Evolutionary conservation across 1,284 basidiomycete genomes (phyloP), one percentile per base, ranked within the genome.

Genomic region (Moesziomyces globuligerus): DNA sequence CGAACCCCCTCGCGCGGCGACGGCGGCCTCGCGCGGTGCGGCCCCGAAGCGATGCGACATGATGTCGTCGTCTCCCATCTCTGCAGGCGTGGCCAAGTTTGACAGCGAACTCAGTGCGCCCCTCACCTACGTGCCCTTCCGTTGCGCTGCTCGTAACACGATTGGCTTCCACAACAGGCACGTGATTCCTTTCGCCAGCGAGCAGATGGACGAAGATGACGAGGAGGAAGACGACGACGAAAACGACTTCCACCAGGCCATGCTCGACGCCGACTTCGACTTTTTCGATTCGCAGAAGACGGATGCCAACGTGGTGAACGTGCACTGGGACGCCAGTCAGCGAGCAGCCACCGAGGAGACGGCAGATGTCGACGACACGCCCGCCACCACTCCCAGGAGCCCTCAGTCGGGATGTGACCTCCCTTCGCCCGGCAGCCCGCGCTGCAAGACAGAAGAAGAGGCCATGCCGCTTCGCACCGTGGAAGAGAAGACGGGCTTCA

Each of bases 231-330:
- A 66, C 4, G 70, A 73, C 34, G 77, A 79, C 26, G 77, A 79
- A 43, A 68, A 79, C 28, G 77, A 79, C 58, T 79, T 79, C 44
- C 77, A 79, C 50, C 64, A 71, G 41, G 73, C 74, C n/a, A 79
- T 79, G 77, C 71, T 79, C 21, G 68, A 76, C 34, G 74, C 72
- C 37, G 73, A 77, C 52, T 68, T 77, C 39, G 75, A 77, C 52
- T 57, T 70, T 24, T 72, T 76, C 44, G 61, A 55, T 44, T 62
- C 51, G 44, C 61, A 58, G 46, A 54, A 61, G 48, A 38, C 62
- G 11, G 68, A 71, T 18, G 20, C 34, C 10, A 47, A 40, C 15
- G 44, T 18, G 11, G 29, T 21, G 3, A 56, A 56, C 44, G 40
- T 44, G 6, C 26, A 59, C 11, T 67, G 67, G 48, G 40, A 61